Evolutionary conservation across 1,139 yeast species (phyloP), one percentile per base, ranked within the genome.

Genomic region (Geotrichum reessii): DNA sequence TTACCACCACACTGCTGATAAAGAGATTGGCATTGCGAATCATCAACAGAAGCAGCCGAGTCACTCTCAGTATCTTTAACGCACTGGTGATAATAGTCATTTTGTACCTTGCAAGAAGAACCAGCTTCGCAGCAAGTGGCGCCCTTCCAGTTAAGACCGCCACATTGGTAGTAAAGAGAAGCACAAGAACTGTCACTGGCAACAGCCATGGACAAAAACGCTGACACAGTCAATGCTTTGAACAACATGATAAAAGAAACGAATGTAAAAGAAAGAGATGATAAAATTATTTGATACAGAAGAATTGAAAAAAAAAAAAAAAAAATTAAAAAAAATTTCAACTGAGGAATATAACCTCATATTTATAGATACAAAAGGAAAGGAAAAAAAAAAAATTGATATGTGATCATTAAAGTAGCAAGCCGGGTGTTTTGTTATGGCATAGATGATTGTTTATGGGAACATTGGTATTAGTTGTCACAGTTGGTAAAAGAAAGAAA

Each of bases 1-100:
- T 7, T 22, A 22, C 61, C 61, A 22, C 61, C 61, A 24, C 61
- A 58, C 37, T 58, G 61, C 19, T 42, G 42, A n/a, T 57, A 58
- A 8, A 47, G 8, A 14, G 55, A 28, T 14, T 44, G 24, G 48
- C 48, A 44, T 21, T 14, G n/a, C 6, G 37, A 31, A 9, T 31
- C 14, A 28, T 28, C 31, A 31, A n/a, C n/a, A n/a, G n/a, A n/a
- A n/a, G n/a, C n/a, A n/a, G n/a, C n/a, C n/a, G n/a, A n/a, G n/a
- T n/a, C n/a, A n/a, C n/a, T n/a, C n/a, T 31, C 12, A 9, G 37
- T 9, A 21, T 24, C 24, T 19, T 44, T 14, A 21, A 21, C 19
- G n/a, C 24, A 24, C 12, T 44, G n/a, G n/a, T n/a, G n/a, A n/a
- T n/a, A n/a, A n/a, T n/a, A n/a, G n/a, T n/a, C n/a, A n/a, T n/a